Evolutionary conservation across 352 stramenopile genomes (phyloP).

Genomic region (Globisporangium acanthophoron): DNA sequence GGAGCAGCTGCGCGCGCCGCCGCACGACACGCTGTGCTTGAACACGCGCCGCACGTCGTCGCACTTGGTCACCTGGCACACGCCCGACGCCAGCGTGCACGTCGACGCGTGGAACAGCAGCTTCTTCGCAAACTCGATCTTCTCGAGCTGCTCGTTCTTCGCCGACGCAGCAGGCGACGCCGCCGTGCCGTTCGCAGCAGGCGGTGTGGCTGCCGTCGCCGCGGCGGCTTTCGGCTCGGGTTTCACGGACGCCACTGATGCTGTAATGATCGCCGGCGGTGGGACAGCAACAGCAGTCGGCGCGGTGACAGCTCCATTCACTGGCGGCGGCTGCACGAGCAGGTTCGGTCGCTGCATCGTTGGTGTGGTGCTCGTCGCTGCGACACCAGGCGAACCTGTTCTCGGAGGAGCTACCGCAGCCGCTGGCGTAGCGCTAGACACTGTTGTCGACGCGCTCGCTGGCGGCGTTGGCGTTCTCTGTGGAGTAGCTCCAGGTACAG

Average conservation of each 20-base stretch:
- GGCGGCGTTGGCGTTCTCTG: constrained; percentile 1
- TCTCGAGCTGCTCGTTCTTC: constrained; percentile 67
- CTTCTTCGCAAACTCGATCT: constrained; percentile 82
- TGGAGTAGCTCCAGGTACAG: no score
- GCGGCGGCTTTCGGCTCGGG: constrained; percentile 14
- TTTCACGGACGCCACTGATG: constrained; percentile 25
- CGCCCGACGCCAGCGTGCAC: constrained; percentile 45
- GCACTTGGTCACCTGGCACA: constrained; percentile 84
- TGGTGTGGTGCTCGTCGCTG: not conserved
- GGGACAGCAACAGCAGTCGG: not conserved
- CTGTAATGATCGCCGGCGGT: not conserved
- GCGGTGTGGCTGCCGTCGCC: not conserved
- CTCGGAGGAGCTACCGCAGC: not conserved
- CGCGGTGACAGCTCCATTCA: not conserved
- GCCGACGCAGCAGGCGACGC: constrained; percentile 13
- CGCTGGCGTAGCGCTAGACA: no score
- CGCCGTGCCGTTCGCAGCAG: constrained; percentile 4
- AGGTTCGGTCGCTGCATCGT: constrained; percentile 20
- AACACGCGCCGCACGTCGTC: constrained; percentile 83
- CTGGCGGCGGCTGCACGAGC: constrained; percentile 6
- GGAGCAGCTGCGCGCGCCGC: constrained; percentile 54
- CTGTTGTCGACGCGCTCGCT: not conserved
- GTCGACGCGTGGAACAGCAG: constrained; percentile 72
- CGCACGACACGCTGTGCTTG: constrained; percentile 79
- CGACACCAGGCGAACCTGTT: not conserved